Percentiles rank a stretch among this genome's conserved stretches.
Conservation (phyloP, 2,329 filamentous ascomycete species). For the Fusarium globosum region DNA sequence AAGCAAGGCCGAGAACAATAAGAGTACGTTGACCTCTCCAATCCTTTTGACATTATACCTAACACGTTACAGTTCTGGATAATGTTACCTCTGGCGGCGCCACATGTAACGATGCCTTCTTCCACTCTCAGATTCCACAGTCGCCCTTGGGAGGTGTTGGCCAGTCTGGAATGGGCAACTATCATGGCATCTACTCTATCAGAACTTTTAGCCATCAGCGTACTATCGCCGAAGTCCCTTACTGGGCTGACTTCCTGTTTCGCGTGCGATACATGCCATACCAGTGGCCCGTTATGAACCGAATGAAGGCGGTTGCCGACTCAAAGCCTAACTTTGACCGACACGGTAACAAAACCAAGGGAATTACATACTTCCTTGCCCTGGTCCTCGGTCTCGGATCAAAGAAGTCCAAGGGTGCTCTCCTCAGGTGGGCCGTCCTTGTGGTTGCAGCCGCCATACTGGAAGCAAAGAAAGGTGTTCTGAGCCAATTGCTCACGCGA, state of each 20-base stretch:
- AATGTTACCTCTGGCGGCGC: slow-evolving; percentile 61
- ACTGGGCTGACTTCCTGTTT: slow-evolving; percentile 62
- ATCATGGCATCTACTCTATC: slow-evolving; percentile 62
- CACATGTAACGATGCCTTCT: slow-evolving; percentile 61
- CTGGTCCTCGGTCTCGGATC: slow-evolving; percentile 65
- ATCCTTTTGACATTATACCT: slow-evolving; percentile 1
- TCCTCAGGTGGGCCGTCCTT: slow-evolving; percentile 61
- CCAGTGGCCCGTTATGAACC: slow-evolving; percentile 56
- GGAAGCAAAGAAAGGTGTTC: slow-evolving; percentile 49
- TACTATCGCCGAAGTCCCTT: slow-evolving; percentile 51
- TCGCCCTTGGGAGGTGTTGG: slow-evolving; percentile 64
- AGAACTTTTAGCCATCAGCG: slow-evolving; percentile 56
- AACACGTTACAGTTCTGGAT: slow-evolving; percentile 51
- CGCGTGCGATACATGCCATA: slow-evolving; percentile 76
- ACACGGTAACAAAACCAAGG: slow-evolving; percentile 62
- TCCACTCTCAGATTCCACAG: slow-evolving; percentile 56
- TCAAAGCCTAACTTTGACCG: slow-evolving; percentile 71
- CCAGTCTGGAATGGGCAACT: slow-evolving; percentile 59
- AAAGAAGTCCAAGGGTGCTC: slow-evolving; percentile 60
- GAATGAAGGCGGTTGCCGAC: slow-evolving; percentile 56
- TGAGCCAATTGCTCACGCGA: slow-evolving; percentile 48
- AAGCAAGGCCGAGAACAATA: slow-evolving; percentile 79
- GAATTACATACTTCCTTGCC: slow-evolving; percentile 65
- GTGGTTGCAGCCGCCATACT: slow-evolving; percentile 54
- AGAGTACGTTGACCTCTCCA: slow-evolving; percentile 62